A percentile compares a stretch with the other conserved stretches of the same genome.
Conservation (phyloP, 768 basidiomycete genomes). For the Lentinula lateritia region DNA sequence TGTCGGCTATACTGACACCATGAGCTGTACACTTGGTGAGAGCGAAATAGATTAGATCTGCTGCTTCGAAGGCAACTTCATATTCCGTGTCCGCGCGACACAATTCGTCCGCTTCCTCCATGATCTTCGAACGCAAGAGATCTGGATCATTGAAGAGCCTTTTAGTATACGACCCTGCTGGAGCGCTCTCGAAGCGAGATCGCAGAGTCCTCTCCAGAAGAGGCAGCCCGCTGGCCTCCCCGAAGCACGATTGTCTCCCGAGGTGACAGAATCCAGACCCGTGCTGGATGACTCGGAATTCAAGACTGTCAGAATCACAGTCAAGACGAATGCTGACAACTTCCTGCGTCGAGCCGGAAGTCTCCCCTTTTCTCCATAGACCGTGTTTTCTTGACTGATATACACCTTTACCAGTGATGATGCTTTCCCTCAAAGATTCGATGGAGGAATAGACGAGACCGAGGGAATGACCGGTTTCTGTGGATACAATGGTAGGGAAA, state of each 20-base stretch:
- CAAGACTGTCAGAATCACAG: conserved; percentile 89
- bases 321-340: conserved; percentile 79
- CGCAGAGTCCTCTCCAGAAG: conserved; percentile 77
- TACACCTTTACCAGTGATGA: conserved; percentile 83
- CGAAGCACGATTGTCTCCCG: conserved; percentile 83
- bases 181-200: conserved; percentile 68
- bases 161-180: conserved; percentile 88
- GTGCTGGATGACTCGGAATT: conserved; percentile 86
- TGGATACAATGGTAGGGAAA: conserved; percentile 88
- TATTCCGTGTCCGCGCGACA: conserved; percentile 73
- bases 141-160: conserved; percentile 77
- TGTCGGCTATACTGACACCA: conserved; percentile 78
- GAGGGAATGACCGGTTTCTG: conserved; percentile 69
- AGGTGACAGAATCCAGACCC: conserved; percentile 95
- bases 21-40: conserved; percentile 78
- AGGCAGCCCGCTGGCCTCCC: conserved; percentile 69
- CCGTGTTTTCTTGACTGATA: conserved; percentile 97
- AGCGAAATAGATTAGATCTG: conserved; percentile 91
- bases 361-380: conserved; percentile 95
- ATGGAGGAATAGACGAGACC: conserved; percentile 94
- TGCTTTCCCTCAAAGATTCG: conserved; percentile 82
- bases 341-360: conserved; percentile 89
- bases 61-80: conserved; percentile 91
- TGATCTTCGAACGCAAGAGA: conserved; percentile 89
- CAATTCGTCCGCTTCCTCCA: conserved; percentile 98